phyloP scores from a whole-genome alignment of 805 yeast genomes.

The Nakazawaea populi region DNA sequence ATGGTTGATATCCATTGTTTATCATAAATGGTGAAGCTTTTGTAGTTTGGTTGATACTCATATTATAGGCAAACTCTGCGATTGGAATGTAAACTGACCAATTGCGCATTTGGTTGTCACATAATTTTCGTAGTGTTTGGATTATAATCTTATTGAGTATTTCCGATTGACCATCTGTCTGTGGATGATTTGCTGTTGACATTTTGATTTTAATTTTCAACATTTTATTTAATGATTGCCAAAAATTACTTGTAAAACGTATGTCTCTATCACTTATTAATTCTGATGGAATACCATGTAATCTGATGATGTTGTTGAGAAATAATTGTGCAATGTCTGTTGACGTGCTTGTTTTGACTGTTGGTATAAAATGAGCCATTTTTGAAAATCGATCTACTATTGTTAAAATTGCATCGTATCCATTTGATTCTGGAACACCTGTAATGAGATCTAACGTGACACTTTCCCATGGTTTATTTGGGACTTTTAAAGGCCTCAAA shows the following conservation, averaged over 20 bases:
- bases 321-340: not conserved
- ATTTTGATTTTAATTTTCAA: too few species aligned
- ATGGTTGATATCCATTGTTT: not conserved
- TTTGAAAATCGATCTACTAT: not conserved
- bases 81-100: not conserved
- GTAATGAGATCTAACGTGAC: not conserved
- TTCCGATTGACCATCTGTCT: not conserved
- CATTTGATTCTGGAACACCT: not conserved
- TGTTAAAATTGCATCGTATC: not conserved
- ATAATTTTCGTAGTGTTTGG: too few species aligned
- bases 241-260: not conserved
- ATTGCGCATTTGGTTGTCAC: too few species aligned
- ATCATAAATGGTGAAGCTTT: not conserved
- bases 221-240: not conserved
- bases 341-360: not conserved
- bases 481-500: not conserved
- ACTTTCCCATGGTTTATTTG: not conserved
- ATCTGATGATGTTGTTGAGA: not conserved
- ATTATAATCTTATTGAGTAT: too few species aligned
- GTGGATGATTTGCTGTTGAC: not conserved
- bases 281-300: not conserved
- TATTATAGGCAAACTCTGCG: not conserved
- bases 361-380: not conserved
- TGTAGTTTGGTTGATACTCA: not conserved
- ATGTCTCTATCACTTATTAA: not conserved